phyloP scores from a whole-genome alignment of 257 asterid species.

The Vinca minor region DNA sequence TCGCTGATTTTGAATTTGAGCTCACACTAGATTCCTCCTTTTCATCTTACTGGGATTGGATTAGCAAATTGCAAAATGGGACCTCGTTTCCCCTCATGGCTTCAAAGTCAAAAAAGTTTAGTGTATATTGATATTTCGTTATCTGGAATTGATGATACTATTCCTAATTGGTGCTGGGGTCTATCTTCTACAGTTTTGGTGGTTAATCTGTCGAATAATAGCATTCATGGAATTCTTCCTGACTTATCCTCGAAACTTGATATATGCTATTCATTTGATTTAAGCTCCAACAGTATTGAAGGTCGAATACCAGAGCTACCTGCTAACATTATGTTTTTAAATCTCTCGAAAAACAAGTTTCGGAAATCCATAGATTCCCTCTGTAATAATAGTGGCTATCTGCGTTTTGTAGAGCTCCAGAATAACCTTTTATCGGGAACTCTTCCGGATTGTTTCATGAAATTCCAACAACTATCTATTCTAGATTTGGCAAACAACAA shows the following conservation, averaged over 20 bases:
- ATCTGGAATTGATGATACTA: conserved; percentile 9
- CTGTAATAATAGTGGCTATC: neutral
- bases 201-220: conserved; percentile 18
- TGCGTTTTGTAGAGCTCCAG: conserved; percentile 16
- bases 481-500: neutral
- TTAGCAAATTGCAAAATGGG: conserved; percentile 11
- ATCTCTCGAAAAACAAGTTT: conserved; percentile 19
- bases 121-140: conserved; percentile 7
- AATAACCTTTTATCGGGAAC: conserved; percentile 15
- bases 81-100: conserved; percentile 20
- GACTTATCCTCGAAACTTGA: conserved; percentile 1
- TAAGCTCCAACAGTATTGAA: conserved; percentile 12
- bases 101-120: conserved; percentile 9
- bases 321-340: neutral
- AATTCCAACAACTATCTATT: neutral
- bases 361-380: conserved; percentile 10
- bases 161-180: conserved; percentile 17
- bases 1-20: neutral
- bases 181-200: neutral
- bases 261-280: neutral
- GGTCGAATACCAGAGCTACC: neutral
- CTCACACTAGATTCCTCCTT: conserved; percentile 12
- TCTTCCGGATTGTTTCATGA: conserved; percentile 19
- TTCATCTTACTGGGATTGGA: conserved; percentile 11
- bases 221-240: conserved; percentile 14